Percentiles rank a stretch among this genome's conserved stretches.
phyloP scores from a whole-genome alignment of 192 early-diverging fungal species.

The Mortierella claussenii region DNA sequence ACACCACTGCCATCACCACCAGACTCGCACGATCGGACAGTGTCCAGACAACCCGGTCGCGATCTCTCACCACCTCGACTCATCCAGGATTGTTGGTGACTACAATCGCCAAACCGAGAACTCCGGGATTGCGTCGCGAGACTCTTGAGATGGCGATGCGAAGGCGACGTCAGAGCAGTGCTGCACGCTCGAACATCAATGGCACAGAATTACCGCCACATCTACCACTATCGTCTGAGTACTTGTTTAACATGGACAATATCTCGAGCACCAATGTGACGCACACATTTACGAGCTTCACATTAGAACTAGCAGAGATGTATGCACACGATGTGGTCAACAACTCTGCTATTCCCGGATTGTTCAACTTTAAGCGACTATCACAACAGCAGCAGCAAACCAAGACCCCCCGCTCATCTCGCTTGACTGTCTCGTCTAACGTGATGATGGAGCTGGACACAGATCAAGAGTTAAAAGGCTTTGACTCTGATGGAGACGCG shows the following conservation, averaged over 20 bases:
- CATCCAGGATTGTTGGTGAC: slow-evolving; percentile 33
- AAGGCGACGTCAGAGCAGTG: slow-evolving; percentile 34
- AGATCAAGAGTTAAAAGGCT: slow-evolving; percentile 37
- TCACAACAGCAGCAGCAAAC: neutral
- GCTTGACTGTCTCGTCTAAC: slow-evolving; percentile 39
- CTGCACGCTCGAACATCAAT: slow-evolving; percentile 22
- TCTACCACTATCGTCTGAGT: slow-evolving; percentile 24
- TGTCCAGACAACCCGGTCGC: slow-evolving; percentile 17
- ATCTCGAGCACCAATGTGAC: slow-evolving; percentile 34
- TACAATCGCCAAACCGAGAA: slow-evolving; percentile 20
- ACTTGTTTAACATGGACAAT: slow-evolving; percentile 29
- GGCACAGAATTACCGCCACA: neutral
- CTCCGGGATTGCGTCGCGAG: slow-evolving; percentile 28
- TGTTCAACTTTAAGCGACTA: slow-evolving; percentile 43
- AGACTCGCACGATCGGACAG: slow-evolving; percentile 11
- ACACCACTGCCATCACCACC: neutral
- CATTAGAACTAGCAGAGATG: slow-evolving; percentile 43
- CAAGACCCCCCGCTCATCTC: neutral
- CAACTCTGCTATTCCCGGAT: slow-evolving; percentile 37
- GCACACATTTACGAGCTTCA: slow-evolving; percentile 48
- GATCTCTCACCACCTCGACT: slow-evolving; percentile 27
- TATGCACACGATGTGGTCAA: slow-evolving; percentile 44
- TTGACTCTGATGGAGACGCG: slow-evolving; percentile 50
- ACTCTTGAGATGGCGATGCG: slow-evolving; percentile 51
- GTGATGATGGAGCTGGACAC: slow-evolving; percentile 41